Evolutionary conservation across 768 basidiomycete species (phyloP), one percentile per base, ranked within the genome.

Genomic region (Suillus bovinus): DNA sequence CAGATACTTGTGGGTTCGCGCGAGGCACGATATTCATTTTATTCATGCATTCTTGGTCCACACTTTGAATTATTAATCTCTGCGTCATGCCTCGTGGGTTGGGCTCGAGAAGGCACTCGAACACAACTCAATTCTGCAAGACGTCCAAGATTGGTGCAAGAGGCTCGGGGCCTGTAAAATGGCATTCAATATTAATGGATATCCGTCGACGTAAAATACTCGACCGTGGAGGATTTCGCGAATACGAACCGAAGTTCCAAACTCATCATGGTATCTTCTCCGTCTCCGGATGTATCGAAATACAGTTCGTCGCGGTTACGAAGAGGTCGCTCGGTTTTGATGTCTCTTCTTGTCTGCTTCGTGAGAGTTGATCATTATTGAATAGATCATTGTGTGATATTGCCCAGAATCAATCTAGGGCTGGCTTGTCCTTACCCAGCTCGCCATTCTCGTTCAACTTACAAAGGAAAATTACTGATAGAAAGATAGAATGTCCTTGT

Each of bases 191-290:
- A 38, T 11, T 5, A 24, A 38, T 16, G 36, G 2, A 13, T 22
- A 55, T 17, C 24, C 2, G 17, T 39, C 55, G 55, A 39, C 36
- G 55, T 56, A 56, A 56, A 56, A 39, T 56, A 27, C 17, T 27
- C 24, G 54, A 27, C 36, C n/a, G 10, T 38, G 5, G 9, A 50
- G 49, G 2, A 50, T n/a, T 31, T 52, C 3, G 54, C 36, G 10
- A 52, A 52, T 20, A 56, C 36, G 55, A 38, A 39, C 24, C 39
- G n/a, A n/a, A n/a, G n/a, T 56, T 39, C 24, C 55, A 36, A 27
- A 7, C 17, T 24, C 24, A n/a, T 52, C 55, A 39, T 13, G n/a
- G 17, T 16, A 39, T 33, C 54, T 56, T 56, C 24, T 38, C 36
- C 36, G 38, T 36, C 22, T 27, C 36, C 36, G 17, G 27, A 27